These are phyloP conservation scores for Lizanozyma gosingica DNA, from an alignment of 1,139 yeast genomes.

Conservation along the genomic window DNA sequence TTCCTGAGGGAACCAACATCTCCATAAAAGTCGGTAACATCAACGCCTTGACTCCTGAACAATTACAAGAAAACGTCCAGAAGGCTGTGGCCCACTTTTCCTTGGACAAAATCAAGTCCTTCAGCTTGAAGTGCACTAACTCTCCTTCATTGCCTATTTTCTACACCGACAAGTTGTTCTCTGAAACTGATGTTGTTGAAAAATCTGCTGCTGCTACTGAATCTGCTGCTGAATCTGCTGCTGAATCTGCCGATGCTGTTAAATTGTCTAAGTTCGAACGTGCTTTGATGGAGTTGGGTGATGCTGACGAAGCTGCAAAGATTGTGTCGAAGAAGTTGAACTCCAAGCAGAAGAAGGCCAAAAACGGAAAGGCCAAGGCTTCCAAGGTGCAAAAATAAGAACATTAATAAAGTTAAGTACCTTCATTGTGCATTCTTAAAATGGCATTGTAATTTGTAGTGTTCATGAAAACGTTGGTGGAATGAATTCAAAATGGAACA, in stretches of 20 bases:
- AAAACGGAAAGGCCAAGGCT: constrained; percentile 11
- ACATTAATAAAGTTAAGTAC: too few species aligned
- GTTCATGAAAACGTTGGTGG: too few species aligned
- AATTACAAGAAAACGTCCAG: constrained; percentile 46
- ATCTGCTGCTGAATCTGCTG: constrained; percentile 17
- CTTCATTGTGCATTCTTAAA: too few species aligned
- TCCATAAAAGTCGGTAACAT: constrained; percentile 61
- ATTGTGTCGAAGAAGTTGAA: constrained; percentile 35
- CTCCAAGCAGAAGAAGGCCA: constrained; percentile 6
- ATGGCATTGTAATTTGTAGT: too few species aligned
- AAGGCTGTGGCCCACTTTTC: constrained; percentile 46
- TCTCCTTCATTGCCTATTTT: constrained; percentile 85
- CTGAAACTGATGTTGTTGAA: constrained; percentile 14
- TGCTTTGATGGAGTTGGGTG: constrained; percentile 73
- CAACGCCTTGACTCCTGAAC: constrained; percentile 18
- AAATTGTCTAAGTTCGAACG: constrained; percentile 57
- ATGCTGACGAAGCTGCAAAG: constrained; percentile 54
- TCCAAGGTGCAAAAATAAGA: constrained; percentile 3
- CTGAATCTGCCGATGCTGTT: constrained; percentile 24
- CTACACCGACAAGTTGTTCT: constrained; percentile 53
- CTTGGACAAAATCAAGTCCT: constrained; percentile 44
- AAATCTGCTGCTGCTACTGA: constrained; percentile 17
- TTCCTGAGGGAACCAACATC: constrained; percentile 70
- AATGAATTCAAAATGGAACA: too few species aligned
- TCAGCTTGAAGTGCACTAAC: constrained; percentile 57